These are phyloP conservation scores for Fusarium tricinctum DNA, from an alignment of 2,329 filamentous ascomycete species.

Conservation along the genomic window DNA sequence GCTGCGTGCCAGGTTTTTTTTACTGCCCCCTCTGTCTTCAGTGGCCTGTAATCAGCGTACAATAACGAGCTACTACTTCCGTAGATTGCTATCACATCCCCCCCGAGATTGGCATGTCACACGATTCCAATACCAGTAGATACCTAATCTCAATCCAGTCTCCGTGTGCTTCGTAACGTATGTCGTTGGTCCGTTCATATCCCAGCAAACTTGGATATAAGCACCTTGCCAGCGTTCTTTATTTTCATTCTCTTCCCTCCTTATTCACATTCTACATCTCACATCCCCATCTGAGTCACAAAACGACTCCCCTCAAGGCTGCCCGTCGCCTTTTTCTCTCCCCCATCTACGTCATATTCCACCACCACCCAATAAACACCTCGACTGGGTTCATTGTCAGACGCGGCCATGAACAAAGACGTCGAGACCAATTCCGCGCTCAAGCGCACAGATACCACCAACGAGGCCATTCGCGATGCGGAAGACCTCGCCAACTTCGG, in stretches of 20 bases:
- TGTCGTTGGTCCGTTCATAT: constrained; percentile 30
- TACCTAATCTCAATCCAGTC: constrained; percentile 11
- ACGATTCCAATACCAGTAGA: constrained; percentile 22
- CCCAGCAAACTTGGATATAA: constrained; percentile 34
- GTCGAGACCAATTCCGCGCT: constrained; percentile 46
- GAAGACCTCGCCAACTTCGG: constrained; percentile 59
- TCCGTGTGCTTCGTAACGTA: constrained; percentile 13
- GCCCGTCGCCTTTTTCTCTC: constrained; percentile 39
- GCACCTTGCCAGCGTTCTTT: constrained; percentile 9
- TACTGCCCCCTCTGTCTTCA: not conserved
- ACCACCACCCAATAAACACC: not conserved
- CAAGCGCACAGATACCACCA: constrained; percentile 40
- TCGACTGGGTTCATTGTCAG: constrained; percentile 43
- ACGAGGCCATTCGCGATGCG: constrained; percentile 54
- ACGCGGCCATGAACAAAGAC: constrained; percentile 48
- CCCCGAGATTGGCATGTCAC: constrained; percentile 16
- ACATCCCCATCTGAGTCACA: constrained; percentile 3
- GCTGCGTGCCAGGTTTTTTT: constrained; percentile 21
- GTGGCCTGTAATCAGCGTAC: constrained; percentile 13
- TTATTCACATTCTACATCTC: not conserved
- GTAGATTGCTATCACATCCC: constrained; percentile 34
- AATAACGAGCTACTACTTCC: constrained; percentile 6
- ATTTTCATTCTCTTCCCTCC: not conserved
- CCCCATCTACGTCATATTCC: constrained; percentile 21
- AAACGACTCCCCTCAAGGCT: constrained; percentile 26